Evolutionary conservation across 495 filamentous ascomycete species (phyloP).

Genomic region (Penicillium crystallinum): DNA sequence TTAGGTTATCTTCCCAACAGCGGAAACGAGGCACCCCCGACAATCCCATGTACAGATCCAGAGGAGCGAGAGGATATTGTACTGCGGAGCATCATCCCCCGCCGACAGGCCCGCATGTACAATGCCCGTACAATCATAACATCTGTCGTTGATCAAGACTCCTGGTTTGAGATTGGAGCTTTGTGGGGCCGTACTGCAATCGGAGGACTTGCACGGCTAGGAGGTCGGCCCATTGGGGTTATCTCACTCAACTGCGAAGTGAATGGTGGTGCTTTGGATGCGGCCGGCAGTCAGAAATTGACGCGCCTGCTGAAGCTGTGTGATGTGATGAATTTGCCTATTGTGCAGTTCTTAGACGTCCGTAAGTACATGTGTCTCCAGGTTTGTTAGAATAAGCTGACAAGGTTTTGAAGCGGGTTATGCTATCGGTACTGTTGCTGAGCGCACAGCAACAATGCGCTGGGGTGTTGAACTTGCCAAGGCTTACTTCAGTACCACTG

Average conservation of each 20-base stretch:
- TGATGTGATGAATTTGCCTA: conserved; percentile 59
- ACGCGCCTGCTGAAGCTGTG: conserved; percentile 54
- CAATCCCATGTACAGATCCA: conserved; percentile 41
- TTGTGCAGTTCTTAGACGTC: conserved; percentile 59
- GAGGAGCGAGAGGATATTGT: conserved; percentile 41
- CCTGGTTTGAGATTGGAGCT: conserved; percentile 59
- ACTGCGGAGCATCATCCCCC: conserved; percentile 52
- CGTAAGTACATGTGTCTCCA: conserved; percentile 27
- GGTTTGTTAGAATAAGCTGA: not conserved
- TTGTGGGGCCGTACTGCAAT: conserved; percentile 60
- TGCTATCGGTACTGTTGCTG: conserved; percentile 57
- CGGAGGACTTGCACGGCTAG: conserved; percentile 51
- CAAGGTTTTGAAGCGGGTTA: conserved; percentile 42
- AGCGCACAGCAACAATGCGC: conserved; percentile 58
- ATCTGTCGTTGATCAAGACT: conserved; percentile 48
- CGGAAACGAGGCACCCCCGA: conserved; percentile 49
- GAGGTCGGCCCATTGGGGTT: conserved; percentile 51
- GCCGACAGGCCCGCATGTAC: conserved; percentile 56
- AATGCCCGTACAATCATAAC: conserved; percentile 51
- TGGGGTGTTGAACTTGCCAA: conserved; percentile 56
- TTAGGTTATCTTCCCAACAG: conserved; percentile 53
- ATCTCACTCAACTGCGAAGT: conserved; percentile 55
- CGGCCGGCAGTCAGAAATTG: conserved; percentile 54
- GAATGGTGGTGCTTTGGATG: conserved; percentile 56
- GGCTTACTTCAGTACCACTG: conserved; percentile 55